phyloP scores from a whole-genome alignment of 1,139 yeast genomes.

The Waltiozyma sp. region DNA sequence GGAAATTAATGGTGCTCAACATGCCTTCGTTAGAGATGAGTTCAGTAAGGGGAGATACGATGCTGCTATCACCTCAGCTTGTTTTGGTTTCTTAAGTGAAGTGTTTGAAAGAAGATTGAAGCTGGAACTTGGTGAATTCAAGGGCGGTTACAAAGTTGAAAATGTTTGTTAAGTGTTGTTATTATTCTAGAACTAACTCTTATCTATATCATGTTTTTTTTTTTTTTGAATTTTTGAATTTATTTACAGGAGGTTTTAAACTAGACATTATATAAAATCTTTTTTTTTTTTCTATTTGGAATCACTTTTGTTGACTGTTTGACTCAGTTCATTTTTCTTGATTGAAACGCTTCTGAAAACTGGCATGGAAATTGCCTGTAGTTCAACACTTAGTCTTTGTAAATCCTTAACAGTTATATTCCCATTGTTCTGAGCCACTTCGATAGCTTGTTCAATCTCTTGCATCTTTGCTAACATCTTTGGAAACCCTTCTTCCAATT shows the following conservation, averaged over 20 bases:
- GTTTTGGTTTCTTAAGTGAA: constrained; percentile 59
- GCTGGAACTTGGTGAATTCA: constrained; percentile 55
- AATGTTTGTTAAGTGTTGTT: constrained; percentile 50
- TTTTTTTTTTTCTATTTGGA: too few species aligned
- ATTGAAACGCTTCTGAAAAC: constrained; percentile 44
- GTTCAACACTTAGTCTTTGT: constrained; percentile 35
- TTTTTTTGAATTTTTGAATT: too few species aligned
- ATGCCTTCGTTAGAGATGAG: constrained; percentile 76
- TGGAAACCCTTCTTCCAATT: constrained; percentile 28
- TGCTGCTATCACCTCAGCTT: constrained; percentile 59
- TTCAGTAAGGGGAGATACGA: constrained; percentile 70
- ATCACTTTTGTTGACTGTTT: too few species aligned
- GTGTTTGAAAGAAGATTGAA: constrained; percentile 60
- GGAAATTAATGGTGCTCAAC: constrained; percentile 73
- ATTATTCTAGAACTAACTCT: too few species aligned
- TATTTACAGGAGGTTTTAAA: neutral
- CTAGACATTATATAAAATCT: too few species aligned
- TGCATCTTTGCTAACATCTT: constrained; percentile 25
- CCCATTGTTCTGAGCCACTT: constrained; percentile 21
- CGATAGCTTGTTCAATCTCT: constrained; percentile 32
- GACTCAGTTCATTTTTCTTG: constrained; percentile 22
- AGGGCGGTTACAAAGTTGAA: constrained; percentile 40
- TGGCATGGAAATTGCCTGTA: constrained; percentile 40
- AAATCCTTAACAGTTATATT: constrained; percentile 18
- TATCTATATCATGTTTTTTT: too few species aligned